Conservation (phyloP, 352 stramenopile species). For the Phytophthora uliginosa region DNA sequence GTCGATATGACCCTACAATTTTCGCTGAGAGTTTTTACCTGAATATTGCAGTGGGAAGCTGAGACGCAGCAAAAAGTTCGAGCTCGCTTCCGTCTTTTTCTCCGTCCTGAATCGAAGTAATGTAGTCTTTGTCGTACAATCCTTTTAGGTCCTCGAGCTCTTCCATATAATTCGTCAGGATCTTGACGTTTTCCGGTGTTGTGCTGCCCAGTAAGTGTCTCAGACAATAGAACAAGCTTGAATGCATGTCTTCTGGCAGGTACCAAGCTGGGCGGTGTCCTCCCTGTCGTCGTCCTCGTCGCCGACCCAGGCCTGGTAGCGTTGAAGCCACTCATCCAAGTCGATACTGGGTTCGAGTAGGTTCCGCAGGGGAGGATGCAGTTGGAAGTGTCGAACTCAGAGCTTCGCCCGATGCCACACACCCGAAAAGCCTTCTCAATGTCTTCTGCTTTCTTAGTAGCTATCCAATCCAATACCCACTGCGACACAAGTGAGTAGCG, state of each 20-base stretch:
- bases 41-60: background rate
- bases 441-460: too few species aligned
- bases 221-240: slow-evolving; percentile 1
- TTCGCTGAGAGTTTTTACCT: background rate
- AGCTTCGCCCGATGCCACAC: too few species aligned
- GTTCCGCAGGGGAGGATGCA: background rate
- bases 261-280: background rate
- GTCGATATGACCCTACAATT: background rate
- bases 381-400: too few species aligned
- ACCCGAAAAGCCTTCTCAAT: too few species aligned
- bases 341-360: background rate
- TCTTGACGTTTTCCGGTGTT: background rate
- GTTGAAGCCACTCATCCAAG: background rate
- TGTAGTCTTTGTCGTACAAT: background rate
- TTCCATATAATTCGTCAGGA: background rate
- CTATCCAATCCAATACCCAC: too few species aligned
- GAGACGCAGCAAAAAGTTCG: background rate
- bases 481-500: too few species aligned
- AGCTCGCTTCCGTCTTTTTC: background rate
- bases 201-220: background rate
- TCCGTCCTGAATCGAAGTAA: background rate
- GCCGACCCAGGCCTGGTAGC: background rate
- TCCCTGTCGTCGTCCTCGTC: background rate
- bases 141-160: background rate
- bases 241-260: slow-evolving; percentile 1